Conservation (phyloP, 495 filamentous ascomycete genomes). For the Podospora sp. region DNA sequence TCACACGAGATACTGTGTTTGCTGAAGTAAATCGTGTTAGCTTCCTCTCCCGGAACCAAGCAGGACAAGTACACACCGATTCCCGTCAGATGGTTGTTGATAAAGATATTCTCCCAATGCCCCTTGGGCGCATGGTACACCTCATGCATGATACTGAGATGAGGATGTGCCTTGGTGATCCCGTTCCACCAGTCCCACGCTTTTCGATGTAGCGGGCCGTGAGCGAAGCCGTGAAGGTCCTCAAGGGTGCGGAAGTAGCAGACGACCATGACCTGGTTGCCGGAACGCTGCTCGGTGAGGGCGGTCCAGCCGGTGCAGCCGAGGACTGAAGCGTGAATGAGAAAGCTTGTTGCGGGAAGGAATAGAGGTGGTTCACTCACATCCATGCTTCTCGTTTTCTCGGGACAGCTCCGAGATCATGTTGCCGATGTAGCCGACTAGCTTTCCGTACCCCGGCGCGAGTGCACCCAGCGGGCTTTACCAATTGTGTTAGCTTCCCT, state of each 20-base stretch:
- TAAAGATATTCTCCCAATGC: conserved; percentile 23
- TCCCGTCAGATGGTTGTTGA: conserved; percentile 19
- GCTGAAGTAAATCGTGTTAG: background rate
- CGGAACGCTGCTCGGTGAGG: conserved; percentile 27
- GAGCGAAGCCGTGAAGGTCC: conserved; percentile 50
- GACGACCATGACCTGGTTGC: conserved; percentile 42
- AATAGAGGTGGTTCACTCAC: too few species aligned
- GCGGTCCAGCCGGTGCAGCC: conserved; percentile 29
- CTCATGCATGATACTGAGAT: conserved; percentile 25
- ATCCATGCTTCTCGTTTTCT: conserved; percentile 8
- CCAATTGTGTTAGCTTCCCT: background rate
- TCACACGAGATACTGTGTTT: conserved; percentile 3
- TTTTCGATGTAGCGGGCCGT: conserved; percentile 43
- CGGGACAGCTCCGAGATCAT: conserved; percentile 3
- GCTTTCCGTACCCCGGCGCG: background rate
- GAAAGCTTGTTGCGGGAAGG: background rate
- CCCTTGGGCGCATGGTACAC: conserved; percentile 16
- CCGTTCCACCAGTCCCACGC: conserved; percentile 43
- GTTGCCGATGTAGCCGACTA: background rate
- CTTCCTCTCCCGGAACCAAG: too few species aligned
- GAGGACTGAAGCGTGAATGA: conserved; percentile 11
- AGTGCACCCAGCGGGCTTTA: conserved; percentile 13
- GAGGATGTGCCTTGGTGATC: conserved; percentile 22
- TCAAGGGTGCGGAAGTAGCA: conserved; percentile 51
- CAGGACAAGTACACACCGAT: conserved; percentile 9